Conservation (phyloP, 1,284 basidiomycete species). For the Boletus smithii region DNA sequence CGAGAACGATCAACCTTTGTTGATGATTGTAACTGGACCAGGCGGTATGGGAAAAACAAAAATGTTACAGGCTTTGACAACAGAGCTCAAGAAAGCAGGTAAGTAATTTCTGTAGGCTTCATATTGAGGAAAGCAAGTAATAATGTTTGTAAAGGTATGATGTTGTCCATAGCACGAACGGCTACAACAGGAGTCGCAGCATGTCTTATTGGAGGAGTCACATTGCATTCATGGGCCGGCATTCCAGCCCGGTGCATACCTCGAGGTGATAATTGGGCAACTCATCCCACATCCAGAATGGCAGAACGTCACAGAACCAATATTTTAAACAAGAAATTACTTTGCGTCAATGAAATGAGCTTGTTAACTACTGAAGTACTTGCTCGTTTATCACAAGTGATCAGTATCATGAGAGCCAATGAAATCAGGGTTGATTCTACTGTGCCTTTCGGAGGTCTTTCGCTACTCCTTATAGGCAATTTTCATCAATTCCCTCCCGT, state of each 20-base stretch:
- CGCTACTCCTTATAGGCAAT: background rate
- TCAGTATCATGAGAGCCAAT: too few relatives aligned
- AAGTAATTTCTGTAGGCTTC: too few relatives aligned
- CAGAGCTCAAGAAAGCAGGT: background rate
- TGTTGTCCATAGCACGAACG: too few relatives aligned
- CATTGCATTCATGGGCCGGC: background rate
- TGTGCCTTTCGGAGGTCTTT: too few relatives aligned
- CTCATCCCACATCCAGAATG: background rate
- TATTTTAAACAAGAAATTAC: background rate
- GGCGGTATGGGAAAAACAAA: background rate
- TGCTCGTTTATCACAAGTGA: background rate
- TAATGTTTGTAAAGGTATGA: too few relatives aligned
- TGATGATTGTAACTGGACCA: background rate
- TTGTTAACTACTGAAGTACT: background rate
- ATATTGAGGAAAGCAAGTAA: too few relatives aligned
- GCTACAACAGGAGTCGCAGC: background rate
- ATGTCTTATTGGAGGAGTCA: background rate
- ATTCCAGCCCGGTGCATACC: background rate
- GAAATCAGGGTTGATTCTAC: too few relatives aligned
- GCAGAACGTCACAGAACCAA: background rate
- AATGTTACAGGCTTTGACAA: background rate
- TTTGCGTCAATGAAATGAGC: background rate
- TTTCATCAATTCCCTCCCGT: background rate
- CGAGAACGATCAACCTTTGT: background rate
- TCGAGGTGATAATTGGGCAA: background rate